phyloP scores from a whole-genome alignment of 768 basidiomycete genomes.

The Tubosaeta brunneosetosa region DNA sequence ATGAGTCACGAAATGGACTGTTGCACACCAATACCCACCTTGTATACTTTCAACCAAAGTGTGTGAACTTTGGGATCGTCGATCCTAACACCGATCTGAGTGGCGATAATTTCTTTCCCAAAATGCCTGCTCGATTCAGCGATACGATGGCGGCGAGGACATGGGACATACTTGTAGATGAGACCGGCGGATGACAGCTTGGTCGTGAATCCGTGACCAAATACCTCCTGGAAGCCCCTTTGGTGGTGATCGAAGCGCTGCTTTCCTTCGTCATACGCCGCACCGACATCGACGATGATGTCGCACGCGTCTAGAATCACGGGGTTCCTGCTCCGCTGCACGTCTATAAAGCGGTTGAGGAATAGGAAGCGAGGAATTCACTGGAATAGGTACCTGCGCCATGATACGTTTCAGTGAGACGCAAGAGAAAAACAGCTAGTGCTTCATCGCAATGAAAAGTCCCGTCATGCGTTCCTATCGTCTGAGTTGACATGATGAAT shows the following conservation, averaged over 20 bases:
- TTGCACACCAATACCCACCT: constrained; percentile 36
- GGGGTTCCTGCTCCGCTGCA: constrained; percentile 74
- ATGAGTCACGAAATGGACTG: constrained; percentile 2
- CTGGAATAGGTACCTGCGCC: constrained; percentile 54
- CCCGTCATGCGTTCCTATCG: constrained; percentile 92
- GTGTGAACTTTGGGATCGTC: constrained; percentile 63
- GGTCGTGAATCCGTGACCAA: constrained; percentile 82
- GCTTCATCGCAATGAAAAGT: constrained; percentile 98
- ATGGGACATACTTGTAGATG: constrained; percentile 78
- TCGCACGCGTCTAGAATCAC: constrained; percentile 71
- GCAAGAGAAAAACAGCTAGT: constrained; percentile 85
- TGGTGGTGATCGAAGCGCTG: constrained; percentile 96
- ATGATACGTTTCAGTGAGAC: constrained; percentile 68
- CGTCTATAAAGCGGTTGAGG: constrained; percentile 33
- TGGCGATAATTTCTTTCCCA: constrained; percentile 79
- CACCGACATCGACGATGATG: constrained; percentile 96
- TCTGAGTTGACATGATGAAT: constrained; percentile 33
- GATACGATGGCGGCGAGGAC: not conserved
- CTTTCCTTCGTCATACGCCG: constrained; percentile 74
- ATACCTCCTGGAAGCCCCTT: constrained; percentile 84
- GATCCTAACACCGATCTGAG: constrained; percentile 42
- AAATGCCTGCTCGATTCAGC: constrained; percentile 59
- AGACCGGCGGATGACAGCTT: constrained; percentile 92
- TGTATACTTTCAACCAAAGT: constrained; percentile 89
- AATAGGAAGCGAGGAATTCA: not conserved